Conservation (phyloP, 202 grass and related monocot genomes). For the Schoenoplectus tabernaemontani region DNA sequence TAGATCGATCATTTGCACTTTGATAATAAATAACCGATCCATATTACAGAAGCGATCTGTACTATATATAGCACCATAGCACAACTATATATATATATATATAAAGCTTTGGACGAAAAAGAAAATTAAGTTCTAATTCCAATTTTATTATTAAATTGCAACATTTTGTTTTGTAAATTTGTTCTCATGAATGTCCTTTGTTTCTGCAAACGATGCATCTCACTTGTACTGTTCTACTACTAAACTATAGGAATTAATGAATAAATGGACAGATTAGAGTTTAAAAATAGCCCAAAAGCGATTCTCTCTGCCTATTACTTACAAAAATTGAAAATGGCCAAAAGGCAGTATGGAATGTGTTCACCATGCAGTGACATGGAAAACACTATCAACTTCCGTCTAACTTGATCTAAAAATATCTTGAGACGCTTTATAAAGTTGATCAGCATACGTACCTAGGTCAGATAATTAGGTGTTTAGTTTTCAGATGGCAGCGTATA, state of each 20-base stretch:
- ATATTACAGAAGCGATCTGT: too few relatives aligned
- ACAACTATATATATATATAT: too few relatives aligned
- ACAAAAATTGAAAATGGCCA: constrained; percentile 3
- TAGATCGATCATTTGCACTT: too few relatives aligned
- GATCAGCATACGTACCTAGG: not conserved
- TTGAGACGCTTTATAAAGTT: not conserved
- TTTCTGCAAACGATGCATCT: not conserved
- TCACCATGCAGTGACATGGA: not conserved
- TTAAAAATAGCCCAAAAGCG: not conserved
- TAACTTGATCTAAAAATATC: constrained; percentile 18
- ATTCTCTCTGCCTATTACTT: not conserved
- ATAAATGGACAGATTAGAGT: not conserved
- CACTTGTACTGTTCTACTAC: not conserved
- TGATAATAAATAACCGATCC: too few relatives aligned
- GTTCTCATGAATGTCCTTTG: not conserved
- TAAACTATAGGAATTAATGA: not conserved
- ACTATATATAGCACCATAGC: too few relatives aligned
- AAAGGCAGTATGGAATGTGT: not conserved
- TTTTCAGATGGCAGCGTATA: not conserved
- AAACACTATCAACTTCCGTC: not conserved
- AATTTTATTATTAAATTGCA: not conserved
- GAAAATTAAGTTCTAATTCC: not conserved
- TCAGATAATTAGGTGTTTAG: constrained; percentile 9
- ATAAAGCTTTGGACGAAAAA: not conserved
- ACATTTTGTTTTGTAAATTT: not conserved